Evolutionary conservation across 2,329 filamentous ascomycete genomes (phyloP), one percentile per base, ranked within the genome.

Genomic region (Colletotrichum aenigma): DNA sequence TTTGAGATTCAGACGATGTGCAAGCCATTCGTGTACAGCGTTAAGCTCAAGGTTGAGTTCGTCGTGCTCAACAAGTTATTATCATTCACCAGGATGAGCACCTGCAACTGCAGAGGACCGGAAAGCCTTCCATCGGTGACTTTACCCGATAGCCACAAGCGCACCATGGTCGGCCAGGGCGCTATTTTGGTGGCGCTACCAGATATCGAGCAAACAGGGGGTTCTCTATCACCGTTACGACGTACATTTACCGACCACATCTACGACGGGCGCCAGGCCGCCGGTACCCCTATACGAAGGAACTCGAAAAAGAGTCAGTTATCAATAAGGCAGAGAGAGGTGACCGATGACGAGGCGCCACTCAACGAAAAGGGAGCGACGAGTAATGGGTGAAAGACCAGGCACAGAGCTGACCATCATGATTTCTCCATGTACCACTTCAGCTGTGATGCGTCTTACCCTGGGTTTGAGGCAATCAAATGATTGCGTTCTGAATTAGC

Each of bases 1-100:
- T 79, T 78, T 70, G 69, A 75, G 16, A 58, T 80, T 4, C 77
- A 80, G 71, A 78, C 76, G 9, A 75, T 79, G 28, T 78, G 77
- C 60, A 79, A 80, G 48, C 71, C 66, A 2, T 74, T 80, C 7
- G 78, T 80, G 5, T 85, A 85, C 77, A 83, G 82, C 48, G 76
- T 85, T 32, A 85, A 85, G 64, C 79, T 85, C 34, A 85, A 85
- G 75, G 76, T 84, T 13, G 84, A 85, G 61, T 84, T 85, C 69
- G 80, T 81, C 5, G 82, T 85, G 3, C 80, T 85, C 10, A 83
- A 84, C 61, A 80, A 81, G 6, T 78, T 85, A 16, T 24, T 77
- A 3, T 36, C 66, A 1, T 74, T 76, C 30, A 77, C 76, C 4
- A 66, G 71, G 5, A 74, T 74, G 71, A 76, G 74, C 6, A 56